Evolutionary conservation across 1,284 basidiomycete genomes (phyloP).

Genomic region (Wallemia mellicola): DNA sequence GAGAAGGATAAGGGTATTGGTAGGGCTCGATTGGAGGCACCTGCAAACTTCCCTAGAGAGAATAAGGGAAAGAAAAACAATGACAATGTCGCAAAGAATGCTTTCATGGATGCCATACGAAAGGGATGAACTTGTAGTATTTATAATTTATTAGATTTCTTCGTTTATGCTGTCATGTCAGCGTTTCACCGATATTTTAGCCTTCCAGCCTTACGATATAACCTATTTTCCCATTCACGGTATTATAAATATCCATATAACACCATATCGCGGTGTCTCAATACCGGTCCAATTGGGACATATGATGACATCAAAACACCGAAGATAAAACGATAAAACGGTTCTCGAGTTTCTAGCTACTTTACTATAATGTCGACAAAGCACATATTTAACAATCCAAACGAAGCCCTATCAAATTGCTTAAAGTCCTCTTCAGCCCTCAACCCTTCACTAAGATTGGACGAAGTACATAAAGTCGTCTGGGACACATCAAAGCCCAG

Average conservation of each 20-base stretch:
- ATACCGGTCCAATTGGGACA: too few species aligned
- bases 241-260: too few species aligned
- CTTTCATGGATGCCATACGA: neutral
- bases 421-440: neutral
- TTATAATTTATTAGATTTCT: neutral
- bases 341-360: too few species aligned
- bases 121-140: neutral
- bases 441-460: neutral
- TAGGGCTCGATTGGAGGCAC: neutral
- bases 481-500: neutral
- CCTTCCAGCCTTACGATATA: too few species aligned
- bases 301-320: too few species aligned
- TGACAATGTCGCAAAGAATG: neutral
- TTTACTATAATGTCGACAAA: neutral
- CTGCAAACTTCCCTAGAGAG: neutral
- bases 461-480: neutral
- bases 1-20: neutral
- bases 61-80: neutral
- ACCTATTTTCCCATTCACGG: too few species aligned
- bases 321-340: too few species aligned
- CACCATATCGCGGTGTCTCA: too few species aligned
- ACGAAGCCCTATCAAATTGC: neutral
- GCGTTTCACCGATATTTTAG: too few species aligned
- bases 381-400: constrained; percentile 1
- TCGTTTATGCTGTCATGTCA: neutral